Evolutionary conservation across 192 early-diverging fungal genomes (phyloP).

Genomic region (Linnemannia schmuckeri): DNA sequence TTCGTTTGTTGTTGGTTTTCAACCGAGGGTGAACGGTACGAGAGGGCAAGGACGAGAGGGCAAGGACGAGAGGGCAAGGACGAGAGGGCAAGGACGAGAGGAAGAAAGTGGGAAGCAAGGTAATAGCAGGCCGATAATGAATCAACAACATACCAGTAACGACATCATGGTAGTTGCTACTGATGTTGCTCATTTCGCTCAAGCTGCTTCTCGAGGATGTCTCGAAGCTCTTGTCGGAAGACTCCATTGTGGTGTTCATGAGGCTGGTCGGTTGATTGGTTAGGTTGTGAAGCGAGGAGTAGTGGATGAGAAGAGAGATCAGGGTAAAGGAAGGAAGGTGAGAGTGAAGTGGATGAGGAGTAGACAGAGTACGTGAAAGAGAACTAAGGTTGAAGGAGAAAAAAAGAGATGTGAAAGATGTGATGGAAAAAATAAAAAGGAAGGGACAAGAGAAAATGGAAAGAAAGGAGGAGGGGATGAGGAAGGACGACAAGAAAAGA

Average conservation of each 20-base stretch:
- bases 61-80: no score
- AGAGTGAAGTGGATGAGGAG: background rate
- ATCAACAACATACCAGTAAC: conserved; percentile 20
- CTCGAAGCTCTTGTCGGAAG: conserved; percentile 28
- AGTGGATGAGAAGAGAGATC: background rate
- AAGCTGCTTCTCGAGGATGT: conserved; percentile 33
- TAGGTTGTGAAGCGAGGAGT: background rate
- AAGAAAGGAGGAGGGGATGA: background rate
- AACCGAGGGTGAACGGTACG: no score
- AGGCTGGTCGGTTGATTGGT: background rate
- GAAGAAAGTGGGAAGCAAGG: no score
- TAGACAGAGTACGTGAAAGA: background rate
- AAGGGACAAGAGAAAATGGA: background rate
- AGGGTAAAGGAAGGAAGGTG: background rate
- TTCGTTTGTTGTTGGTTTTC: background rate
- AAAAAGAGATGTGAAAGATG: background rate
- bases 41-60: no score
- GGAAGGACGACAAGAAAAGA: background rate
- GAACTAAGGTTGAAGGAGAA: background rate
- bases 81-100: no score
- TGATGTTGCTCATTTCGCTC: conserved; percentile 46
- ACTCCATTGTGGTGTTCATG: conserved; percentile 7
- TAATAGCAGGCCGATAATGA: no score
- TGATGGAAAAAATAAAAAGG: background rate
- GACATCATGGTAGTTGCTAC: conserved; percentile 41